Evolutionary conservation across 352 stramenopile species (phyloP).

Genomic region (Plasmopara muralis): DNA sequence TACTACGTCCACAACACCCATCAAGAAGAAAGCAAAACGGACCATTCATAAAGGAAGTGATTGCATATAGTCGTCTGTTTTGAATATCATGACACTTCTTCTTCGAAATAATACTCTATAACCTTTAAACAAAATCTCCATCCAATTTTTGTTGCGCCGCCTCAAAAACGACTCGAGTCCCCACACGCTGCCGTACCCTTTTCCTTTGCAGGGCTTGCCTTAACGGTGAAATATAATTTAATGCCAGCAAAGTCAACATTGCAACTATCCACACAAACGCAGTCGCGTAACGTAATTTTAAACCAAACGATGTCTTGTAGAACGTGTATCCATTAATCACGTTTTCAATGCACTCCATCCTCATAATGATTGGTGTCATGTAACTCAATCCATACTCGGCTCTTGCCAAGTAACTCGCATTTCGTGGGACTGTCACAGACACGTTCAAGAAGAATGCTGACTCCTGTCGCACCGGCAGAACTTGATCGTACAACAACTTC

Average conservation of each 20-base stretch:
- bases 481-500: conserved; percentile 53
- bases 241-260: conserved; percentile 23
- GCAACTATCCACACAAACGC: conserved; percentile 24
- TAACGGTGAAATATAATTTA: conserved; percentile 23
- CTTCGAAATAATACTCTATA: not conserved
- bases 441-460: conserved; percentile 46
- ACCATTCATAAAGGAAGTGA: not conserved
- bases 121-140: conserved; percentile 27
- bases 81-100: not conserved
- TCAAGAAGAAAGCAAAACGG: conserved; percentile 18
- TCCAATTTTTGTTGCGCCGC: conserved; percentile 16
- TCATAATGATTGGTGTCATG: conserved; percentile 65
- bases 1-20: conserved; percentile 5
- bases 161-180: conserved; percentile 6
- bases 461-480: conserved; percentile 44
- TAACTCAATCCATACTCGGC: conserved; percentile 63
- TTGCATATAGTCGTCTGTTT: not conserved
- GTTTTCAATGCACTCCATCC: conserved; percentile 79
- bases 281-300: conserved; percentile 17
- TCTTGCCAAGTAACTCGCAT: conserved; percentile 50
- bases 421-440: conserved; percentile 41
- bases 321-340: conserved; percentile 70
- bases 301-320: conserved; percentile 38
- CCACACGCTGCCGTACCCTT: conserved; percentile 3
- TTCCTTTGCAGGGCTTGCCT: conserved; percentile 23